Conservation (phyloP, 139 green algal species). For the Ulvella scutata region DNA sequence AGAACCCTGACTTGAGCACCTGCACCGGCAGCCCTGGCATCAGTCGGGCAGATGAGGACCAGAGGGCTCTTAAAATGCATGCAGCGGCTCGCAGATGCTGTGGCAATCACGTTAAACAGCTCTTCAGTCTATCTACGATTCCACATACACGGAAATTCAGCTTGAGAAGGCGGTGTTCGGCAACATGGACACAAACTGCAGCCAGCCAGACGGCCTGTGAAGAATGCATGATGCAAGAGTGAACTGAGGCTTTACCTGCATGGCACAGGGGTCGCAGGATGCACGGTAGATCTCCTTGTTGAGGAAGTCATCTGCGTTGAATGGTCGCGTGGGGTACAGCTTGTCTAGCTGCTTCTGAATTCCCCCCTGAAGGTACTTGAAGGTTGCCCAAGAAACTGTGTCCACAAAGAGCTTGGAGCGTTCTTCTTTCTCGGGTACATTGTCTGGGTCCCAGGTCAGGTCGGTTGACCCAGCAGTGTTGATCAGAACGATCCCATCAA, state of each 20-base stretch:
- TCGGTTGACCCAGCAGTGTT: slow-evolving; percentile 30
- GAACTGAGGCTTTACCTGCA: slow-evolving; percentile 11
- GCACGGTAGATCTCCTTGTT: slow-evolving; percentile 60
- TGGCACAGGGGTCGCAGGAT: slow-evolving; percentile 29
- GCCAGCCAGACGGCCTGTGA: too few relatives aligned
- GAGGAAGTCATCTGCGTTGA: slow-evolving; percentile 64
- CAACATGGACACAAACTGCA: too few relatives aligned
- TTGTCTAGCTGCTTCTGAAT: slow-evolving; percentile 27
- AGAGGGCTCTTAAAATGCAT: too few relatives aligned
- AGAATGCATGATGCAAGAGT: too few relatives aligned
- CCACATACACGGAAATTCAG: too few relatives aligned
- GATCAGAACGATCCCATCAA: slow-evolving; percentile 21
- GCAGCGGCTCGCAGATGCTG: too few relatives aligned
- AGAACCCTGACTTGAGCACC: slow-evolving; percentile 68
- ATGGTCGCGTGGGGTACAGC: slow-evolving; percentile 55
- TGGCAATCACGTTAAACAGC: too few relatives aligned
- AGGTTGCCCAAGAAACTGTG: background rate
- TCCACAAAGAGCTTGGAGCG: background rate
- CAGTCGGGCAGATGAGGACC: too few relatives aligned
- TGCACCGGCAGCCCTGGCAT: background rate
- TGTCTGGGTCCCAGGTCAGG: background rate
- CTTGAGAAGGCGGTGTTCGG: too few relatives aligned
- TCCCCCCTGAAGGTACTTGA: slow-evolving; percentile 1
- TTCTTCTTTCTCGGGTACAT: background rate
- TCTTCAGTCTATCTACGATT: too few relatives aligned